Percentiles rank a stretch among this genome's conserved stretches.
phyloP scores from a whole-genome alignment of 2,329 filamentous ascomycete species.

The Aureobasidium vineae region DNA sequence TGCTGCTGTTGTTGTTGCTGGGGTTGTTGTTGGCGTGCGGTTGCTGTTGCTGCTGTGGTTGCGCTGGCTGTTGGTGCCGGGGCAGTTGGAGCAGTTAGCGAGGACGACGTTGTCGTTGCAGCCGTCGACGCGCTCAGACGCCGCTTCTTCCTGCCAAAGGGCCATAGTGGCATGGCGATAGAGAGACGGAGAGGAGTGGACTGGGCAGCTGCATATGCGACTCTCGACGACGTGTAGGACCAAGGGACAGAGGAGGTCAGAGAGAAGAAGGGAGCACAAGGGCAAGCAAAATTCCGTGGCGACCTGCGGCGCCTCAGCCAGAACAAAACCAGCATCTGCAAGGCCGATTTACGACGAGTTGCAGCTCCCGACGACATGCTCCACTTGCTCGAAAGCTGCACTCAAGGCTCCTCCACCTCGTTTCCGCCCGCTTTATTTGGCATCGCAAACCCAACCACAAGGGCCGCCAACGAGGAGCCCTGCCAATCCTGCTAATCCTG shows the following conservation, averaged over 20 bases:
- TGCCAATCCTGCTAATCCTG: slow-evolving; percentile 11
- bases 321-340: neutral
- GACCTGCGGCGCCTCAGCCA: neutral
- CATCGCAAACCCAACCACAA: neutral
- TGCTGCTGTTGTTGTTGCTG: no score
- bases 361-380: neutral
- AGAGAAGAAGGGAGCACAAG: slow-evolving; percentile 13
- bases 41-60: neutral
- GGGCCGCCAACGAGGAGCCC: no score
- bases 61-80: neutral
- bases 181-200: slow-evolving; percentile 56
- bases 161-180: slow-evolving; percentile 54
- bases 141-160: slow-evolving; percentile 72
- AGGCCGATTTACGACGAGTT: slow-evolving; percentile 3
- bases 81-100: neutral
- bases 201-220: slow-evolving; percentile 19
- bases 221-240: slow-evolving; percentile 13
- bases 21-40: neutral
- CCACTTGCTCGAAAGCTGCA: neutral
- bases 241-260: neutral
- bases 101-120: neutral
- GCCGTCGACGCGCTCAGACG: slow-evolving; percentile 41
- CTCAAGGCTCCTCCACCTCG: neutral
- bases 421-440: slow-evolving; percentile 15
- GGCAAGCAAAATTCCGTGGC: slow-evolving; percentile 10